Evolutionary conservation across 192 early-diverging fungal genomes (phyloP).

Genomic region (Backusella macrospora): DNA sequence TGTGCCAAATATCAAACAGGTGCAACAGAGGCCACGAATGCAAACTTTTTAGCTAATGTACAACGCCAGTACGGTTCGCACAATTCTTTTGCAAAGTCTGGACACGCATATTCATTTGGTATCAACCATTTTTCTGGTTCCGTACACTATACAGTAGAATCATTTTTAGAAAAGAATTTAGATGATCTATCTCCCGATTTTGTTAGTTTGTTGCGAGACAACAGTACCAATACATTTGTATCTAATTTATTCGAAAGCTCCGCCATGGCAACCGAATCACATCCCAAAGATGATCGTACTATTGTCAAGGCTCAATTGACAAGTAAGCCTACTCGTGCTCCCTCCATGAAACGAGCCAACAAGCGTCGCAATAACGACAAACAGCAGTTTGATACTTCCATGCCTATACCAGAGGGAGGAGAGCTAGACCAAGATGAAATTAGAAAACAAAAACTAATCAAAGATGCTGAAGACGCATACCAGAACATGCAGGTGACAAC

Average conservation of each 20-base stretch:
- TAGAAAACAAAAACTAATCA: slow-evolving; percentile 28
- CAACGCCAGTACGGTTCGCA: slow-evolving; percentile 40
- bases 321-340: slow-evolving; percentile 72
- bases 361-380: slow-evolving; percentile 29
- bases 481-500: slow-evolving; percentile 48
- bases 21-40: slow-evolving; percentile 50
- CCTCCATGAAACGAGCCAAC: slow-evolving; percentile 59
- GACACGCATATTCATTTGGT: slow-evolving; percentile 58
- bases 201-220: slow-evolving; percentile 73
- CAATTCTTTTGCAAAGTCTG: slow-evolving; percentile 44
- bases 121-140: slow-evolving; percentile 73
- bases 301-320: slow-evolving; percentile 79
- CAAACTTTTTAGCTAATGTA: slow-evolving; percentile 45
- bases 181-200: slow-evolving; percentile 80
- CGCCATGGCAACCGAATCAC: slow-evolving; percentile 72
- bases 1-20: slow-evolving; percentile 47
- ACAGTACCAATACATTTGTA: slow-evolving; percentile 75
- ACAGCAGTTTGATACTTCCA: neutral
- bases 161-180: slow-evolving; percentile 80
- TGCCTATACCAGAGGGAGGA: slow-evolving; percentile 23
- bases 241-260: slow-evolving; percentile 72
- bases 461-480: slow-evolving; percentile 37
- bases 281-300: slow-evolving; percentile 75
- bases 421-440: slow-evolving; percentile 40
- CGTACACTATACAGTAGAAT: slow-evolving; percentile 79